Base-by-base conservation (phyloP, 805 yeast genomes). In the Cephaloascus fragrans region DNA sequence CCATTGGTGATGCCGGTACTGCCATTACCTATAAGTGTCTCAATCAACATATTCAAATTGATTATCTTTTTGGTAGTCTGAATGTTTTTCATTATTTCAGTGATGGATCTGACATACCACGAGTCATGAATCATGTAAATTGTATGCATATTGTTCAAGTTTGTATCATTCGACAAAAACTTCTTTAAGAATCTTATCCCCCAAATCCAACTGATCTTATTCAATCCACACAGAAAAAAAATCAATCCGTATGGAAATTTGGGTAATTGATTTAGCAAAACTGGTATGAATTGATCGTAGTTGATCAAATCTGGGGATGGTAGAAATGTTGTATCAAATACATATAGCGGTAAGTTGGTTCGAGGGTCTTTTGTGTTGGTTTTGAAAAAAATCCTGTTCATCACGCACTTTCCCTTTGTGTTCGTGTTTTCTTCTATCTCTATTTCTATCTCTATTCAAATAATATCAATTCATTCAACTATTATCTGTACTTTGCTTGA, bases 81-180 rank as follows among this genome's bases (percentile, higher is more conserved):
- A 2, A 83, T 78, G 50, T 80, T 83, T 40, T 78, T 68, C 42
- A 85, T 62, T 18, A 87, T 71, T 39, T 83, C 88, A 14, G 83
- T 73, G 29, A 86, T 71, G 0, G 95, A 80, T 48, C 87, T 76
- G 19, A 86, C 74, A 59, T 89, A 74, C 93, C 96, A 88, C 36
- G 73, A 81, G 47, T 89, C 96, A 58, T 90, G 97, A 2, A 90
- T 95, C 23, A 89, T 72, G 45, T 80, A 83, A 3, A 87, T 65
- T 50, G 77, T 80, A 38, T 63, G 61, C 34, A 90, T 58, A 40
- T 61, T 61, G 20, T 51, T 47, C 32, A 73, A 66, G 38, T 72
- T 70, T 43, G 75, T 73, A 34, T 69, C 59, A 4, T 66, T 67
- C 14, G 72, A 68, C 2, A 90, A 77, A 19, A 90, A 68, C 45